Evolutionary conservation across 805 yeast species (phyloP), one percentile per base, ranked within the genome.

Genomic region (Blastobotrys chiropterorum): DNA sequence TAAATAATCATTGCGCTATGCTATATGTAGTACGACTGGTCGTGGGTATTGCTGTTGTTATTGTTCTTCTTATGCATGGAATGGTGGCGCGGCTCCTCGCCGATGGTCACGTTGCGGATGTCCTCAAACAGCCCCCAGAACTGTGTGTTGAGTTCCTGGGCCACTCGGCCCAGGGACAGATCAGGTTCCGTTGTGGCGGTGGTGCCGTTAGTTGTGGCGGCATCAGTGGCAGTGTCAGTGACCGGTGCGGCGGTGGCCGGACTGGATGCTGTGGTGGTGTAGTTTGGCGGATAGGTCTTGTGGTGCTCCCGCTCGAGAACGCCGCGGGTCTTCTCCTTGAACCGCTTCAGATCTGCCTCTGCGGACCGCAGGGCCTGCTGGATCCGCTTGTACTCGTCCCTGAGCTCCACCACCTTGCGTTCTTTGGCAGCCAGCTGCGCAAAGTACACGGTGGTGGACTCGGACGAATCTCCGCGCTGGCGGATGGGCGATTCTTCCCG

Each of bases 371-470:
- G 63, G 47, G 66, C 64, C 26, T 52, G 59, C 46, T 58, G 61
- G n/a, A 67, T 55, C 38, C 61, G 54, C 26, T 53, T 51, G 40
- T 64, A 46, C 34, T 62, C 67, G 46, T 62, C 64, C 16, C 62
- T 53, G 31, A 72, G 62, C 49, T 69, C 73, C 20, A 64, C 63
- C 7, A 72, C 71, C 2, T 63, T 63, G 2, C 73, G 63, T 54
- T 72, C 73, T 51, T 67, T 66, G 22, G 66, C 59, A 1, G 75
- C 75, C 34, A 72, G 62, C 46, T 67, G 61, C 22, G 69, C 61
- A 47, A 68, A 59, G 53, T 61, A 65, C 34, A 40, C 42, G 20
- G 60, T 20, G 56, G 45, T 17, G 46, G 38, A 30, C 46, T 43
- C 17, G 56, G 45, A 20, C 49, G 38, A 30, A 31, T 43, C 17